phyloP scores from a whole-genome alignment of 345 rosid species.

The Populus tremula region DNA sequence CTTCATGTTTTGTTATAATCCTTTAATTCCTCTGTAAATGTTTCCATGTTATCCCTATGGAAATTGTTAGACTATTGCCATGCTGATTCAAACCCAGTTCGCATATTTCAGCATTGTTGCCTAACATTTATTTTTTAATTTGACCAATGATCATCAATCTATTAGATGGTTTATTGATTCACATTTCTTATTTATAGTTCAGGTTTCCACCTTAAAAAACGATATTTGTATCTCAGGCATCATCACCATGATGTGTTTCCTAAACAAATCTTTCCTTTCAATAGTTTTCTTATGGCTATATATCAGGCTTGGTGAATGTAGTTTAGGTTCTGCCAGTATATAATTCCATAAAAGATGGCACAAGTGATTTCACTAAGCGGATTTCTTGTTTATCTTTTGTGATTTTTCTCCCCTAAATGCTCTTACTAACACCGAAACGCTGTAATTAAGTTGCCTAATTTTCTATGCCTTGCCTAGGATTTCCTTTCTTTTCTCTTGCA shows the following conservation, averaged over 20 bases:
- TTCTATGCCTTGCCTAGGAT: constrained; percentile 1
- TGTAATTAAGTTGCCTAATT: neutral
- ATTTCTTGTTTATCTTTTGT: constrained; percentile 1
- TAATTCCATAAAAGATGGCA: constrained; percentile 4
- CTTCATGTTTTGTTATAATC: neutral
- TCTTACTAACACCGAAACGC: constrained; percentile 1
- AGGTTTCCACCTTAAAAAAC: neutral
- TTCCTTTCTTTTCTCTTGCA: constrained; percentile 7
- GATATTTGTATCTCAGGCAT: neutral
- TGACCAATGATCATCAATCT: neutral
- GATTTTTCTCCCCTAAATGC: neutral
- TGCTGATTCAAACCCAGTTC: neutral
- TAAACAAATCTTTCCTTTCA: neutral
- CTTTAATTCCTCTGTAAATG: neutral
- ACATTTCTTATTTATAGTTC: neutral
- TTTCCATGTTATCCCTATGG: neutral
- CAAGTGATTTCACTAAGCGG: neutral
- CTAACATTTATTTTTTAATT: neutral
- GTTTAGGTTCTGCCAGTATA: neutral
- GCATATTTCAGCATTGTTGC: constrained; percentile 1
- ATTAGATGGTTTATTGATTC: neutral
- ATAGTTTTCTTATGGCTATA: neutral
- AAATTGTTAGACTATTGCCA: neutral
- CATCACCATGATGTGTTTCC: neutral
- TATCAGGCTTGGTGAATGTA: neutral